Evolutionary conservation across 1,284 basidiomycete species (phyloP).

Genomic region (Tylopilus orsonianus): DNA sequence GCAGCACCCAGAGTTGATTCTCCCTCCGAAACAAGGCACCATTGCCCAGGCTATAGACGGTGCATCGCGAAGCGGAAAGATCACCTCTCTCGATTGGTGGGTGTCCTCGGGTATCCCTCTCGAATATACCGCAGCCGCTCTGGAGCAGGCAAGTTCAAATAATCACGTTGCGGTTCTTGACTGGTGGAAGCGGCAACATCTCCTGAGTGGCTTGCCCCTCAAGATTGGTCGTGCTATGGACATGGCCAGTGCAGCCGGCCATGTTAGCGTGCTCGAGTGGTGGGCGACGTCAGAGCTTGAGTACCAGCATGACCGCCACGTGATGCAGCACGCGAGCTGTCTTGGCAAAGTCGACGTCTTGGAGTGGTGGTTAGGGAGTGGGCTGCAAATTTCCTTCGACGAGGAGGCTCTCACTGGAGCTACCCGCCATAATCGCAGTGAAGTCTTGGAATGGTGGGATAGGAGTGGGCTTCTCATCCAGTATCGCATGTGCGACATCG

Average conservation of each 20-base stretch:
- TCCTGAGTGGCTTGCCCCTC: constrained; percentile 50
- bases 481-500: constrained; percentile 82
- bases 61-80: constrained; percentile 69
- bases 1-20: constrained; percentile 55
- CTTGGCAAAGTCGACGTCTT: constrained; percentile 78
- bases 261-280: constrained; percentile 75
- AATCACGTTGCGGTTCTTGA: constrained; percentile 70
- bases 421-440: constrained; percentile 75
- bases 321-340: constrained; percentile 73
- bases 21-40: constrained; percentile 48
- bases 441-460: constrained; percentile 85
- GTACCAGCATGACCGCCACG: constrained; percentile 72
- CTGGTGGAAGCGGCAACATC: constrained; percentile 70
- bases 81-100: constrained; percentile 74
- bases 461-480: constrained; percentile 71
- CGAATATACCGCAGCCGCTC: constrained; percentile 72
- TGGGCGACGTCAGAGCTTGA: constrained; percentile 76
- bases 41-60: constrained; percentile 66
- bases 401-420: constrained; percentile 75
- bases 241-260: constrained; percentile 70
- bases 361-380: constrained; percentile 80
- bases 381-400: constrained; percentile 74
- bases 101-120: constrained; percentile 52
- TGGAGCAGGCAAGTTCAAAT: constrained; percentile 73
- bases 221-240: constrained; percentile 83